These are phyloP conservation scores for Alternaria ventricosa DNA, from an alignment of 2,329 filamentous ascomycete genomes.

Conservation along the genomic window DNA sequence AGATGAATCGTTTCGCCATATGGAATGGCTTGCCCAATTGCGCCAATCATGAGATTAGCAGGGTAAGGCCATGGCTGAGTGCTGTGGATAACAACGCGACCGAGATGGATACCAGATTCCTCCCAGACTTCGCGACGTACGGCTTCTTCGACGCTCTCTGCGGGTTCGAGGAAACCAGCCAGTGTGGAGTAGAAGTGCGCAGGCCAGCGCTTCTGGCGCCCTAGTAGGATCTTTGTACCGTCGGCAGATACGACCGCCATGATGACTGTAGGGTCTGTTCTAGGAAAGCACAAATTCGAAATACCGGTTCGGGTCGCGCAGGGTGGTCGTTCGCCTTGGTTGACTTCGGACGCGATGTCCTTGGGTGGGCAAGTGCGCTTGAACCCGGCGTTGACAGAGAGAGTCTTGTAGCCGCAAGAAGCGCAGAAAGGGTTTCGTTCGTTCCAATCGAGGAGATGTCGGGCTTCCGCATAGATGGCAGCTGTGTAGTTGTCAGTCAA, in stretches of 20 bases:
- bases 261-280: slow-evolving; percentile 94
- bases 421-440: slow-evolving; percentile 89
- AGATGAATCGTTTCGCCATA: slow-evolving; percentile 81
- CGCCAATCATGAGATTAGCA: slow-evolving; percentile 64
- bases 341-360: slow-evolving; percentile 62
- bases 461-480: slow-evolving; percentile 87
- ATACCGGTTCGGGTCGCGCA: slow-evolving; percentile 85
- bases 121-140: slow-evolving; percentile 61
- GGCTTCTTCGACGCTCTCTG: slow-evolving; percentile 59
- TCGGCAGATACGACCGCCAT: slow-evolving; percentile 87
- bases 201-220: slow-evolving; percentile 84
- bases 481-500: slow-evolving; percentile 59
- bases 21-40: slow-evolving; percentile 83
- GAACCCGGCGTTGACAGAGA: slow-evolving; percentile 79
- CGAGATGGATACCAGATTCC: slow-evolving; percentile 56
- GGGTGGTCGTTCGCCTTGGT: slow-evolving; percentile 62
- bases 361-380: slow-evolving; percentile 80
- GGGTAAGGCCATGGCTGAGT: slow-evolving; percentile 63
- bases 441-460: slow-evolving; percentile 94
- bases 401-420: slow-evolving; percentile 81
- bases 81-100: slow-evolving; percentile 58
- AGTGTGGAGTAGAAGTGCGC: slow-evolving; percentile 87
- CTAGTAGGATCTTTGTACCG: slow-evolving; percentile 78
- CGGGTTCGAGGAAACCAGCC: slow-evolving; percentile 61
- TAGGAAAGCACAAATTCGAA: slow-evolving; percentile 89